Base-by-base conservation (phyloP, 345 rosid genomes). In the Populus davidiana region DNA sequence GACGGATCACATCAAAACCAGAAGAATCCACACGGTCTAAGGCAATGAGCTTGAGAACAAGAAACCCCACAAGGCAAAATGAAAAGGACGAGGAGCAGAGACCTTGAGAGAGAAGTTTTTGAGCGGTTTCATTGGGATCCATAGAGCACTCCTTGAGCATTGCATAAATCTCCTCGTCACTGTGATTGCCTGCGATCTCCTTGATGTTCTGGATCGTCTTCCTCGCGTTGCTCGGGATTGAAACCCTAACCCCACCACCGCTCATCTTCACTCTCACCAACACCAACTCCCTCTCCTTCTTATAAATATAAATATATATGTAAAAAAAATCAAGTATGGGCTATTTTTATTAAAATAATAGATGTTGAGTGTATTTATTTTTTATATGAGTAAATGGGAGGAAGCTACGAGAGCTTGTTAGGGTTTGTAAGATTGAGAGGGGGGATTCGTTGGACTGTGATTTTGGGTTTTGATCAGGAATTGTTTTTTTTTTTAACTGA, bases 91-190 rank as follows among this genome's bases (percentile, higher is more conserved):
- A 79, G 77, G 17, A 63, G 44, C 0, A 73, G n/a, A 67, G 67
- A 94, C 98, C 97, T 83, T 89, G 92, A 69, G 43, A 74, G 67
- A 91, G 93, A 29, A 94, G 86, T 83, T 86, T 91, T 73, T 93
- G 94, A 69, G 84, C 47, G 67, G 98, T 85, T 86, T 94, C 97
- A 69, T 94, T 90, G 71, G 97, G 98, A 93, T 94, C 92, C 98
- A 93, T 93, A 29, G 88, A 87, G 49, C 98, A 94, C 72, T 92
- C 97, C 82, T 81, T 86, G 64, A 94, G 97, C 95, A 91, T 93
- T 85, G 98, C 94, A 78, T 85, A 87, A 87, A 94, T 93, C 89
- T 94, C 98, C 17, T 94, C 98, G 47, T 94, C 98, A 79, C 90
- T 87, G 73, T 93, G 94, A 86, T 88, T 88, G 33, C 88, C 85